Evolutionary conservation across 345 rosid genomes (phyloP).

Genomic region (Mallotus nudiflorus): DNA sequence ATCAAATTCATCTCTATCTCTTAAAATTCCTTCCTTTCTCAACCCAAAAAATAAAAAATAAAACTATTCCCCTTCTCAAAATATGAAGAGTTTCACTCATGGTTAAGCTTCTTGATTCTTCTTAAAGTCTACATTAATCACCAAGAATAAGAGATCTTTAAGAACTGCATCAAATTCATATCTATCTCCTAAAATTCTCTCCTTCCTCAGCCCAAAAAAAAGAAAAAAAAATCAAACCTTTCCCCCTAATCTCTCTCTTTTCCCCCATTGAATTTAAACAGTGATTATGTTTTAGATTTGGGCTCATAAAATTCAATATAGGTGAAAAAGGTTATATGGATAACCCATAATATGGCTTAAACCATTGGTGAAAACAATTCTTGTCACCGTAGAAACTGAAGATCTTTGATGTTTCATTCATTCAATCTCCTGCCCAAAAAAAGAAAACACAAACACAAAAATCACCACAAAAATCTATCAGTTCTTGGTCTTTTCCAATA

Average conservation of each 20-base stretch:
- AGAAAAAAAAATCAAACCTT: too few relatives aligned
- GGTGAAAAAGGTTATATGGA: slow-evolving; percentile 9
- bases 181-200: neutral
- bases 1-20: neutral
- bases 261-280: neutral
- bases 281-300: neutral
- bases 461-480: slow-evolving; percentile 49
- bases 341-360: slow-evolving; percentile 8
- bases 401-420: slow-evolving; percentile 39
- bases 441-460: slow-evolving; percentile 32
- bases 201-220: neutral
- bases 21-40: neutral
- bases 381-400: slow-evolving; percentile 35
- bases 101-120: too few relatives aligned
- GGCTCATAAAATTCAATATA: too few relatives aligned
- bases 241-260: neutral
- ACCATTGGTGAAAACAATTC: slow-evolving; percentile 23
- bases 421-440: slow-evolving; percentile 53
- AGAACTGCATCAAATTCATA: too few relatives aligned
- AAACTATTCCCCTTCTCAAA: neutral
- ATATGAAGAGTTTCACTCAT: too few relatives aligned
- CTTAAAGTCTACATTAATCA: too few relatives aligned
- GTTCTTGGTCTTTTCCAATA: slow-evolving; percentile 42
- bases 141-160: too few relatives aligned
- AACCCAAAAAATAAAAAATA: too few relatives aligned